Evolutionary conservation across 2,329 filamentous ascomycete genomes (phyloP).

Genomic region (Fusarium pseudograminearum): DNA sequence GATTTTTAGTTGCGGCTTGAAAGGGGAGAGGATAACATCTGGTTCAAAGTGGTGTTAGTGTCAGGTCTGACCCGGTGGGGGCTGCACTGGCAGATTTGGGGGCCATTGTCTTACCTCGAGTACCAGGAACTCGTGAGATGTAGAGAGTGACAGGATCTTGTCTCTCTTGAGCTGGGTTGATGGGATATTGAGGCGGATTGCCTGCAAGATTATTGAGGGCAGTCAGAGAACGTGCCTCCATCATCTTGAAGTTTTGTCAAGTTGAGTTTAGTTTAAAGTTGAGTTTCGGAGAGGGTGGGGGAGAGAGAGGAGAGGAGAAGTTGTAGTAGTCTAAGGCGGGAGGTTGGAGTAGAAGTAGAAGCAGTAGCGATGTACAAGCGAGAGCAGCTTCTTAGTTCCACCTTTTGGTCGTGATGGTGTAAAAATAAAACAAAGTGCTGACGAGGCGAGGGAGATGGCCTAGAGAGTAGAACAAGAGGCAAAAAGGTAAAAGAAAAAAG

Average conservation of each 20-base stretch:
- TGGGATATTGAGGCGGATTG: slow-evolving; percentile 87
- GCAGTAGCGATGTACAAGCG: slow-evolving; percentile 15
- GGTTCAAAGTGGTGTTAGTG: slow-evolving; percentile 29
- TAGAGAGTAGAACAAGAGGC: background rate
- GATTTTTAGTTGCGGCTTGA: slow-evolving; percentile 89
- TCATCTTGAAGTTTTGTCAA: slow-evolving; percentile 47
- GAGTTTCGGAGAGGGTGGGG: slow-evolving; percentile 25
- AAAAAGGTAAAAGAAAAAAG: background rate
- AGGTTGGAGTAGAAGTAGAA: slow-evolving; percentile 23
- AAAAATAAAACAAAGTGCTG: slow-evolving; percentile 7
- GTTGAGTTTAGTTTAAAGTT: slow-evolving; percentile 7
- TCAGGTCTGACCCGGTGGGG: slow-evolving; percentile 19
- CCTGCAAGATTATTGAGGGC: slow-evolving; percentile 83
- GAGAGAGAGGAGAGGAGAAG: slow-evolving; percentile 8
- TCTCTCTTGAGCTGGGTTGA: slow-evolving; percentile 76
- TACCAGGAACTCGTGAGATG: slow-evolving; percentile 92
- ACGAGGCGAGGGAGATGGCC: background rate
- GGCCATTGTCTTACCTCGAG: slow-evolving; percentile 71
- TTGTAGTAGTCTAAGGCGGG: slow-evolving; percentile 13
- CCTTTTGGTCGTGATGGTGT: slow-evolving; percentile 6
- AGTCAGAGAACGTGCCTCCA: slow-evolving; percentile 88
- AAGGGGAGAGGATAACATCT: slow-evolving; percentile 93
- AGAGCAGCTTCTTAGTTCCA: slow-evolving; percentile 10
- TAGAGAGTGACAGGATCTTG: slow-evolving; percentile 85
- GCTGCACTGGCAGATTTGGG: background rate